Percentiles rank a stretch among this genome's conserved stretches.
phyloP scores from a whole-genome alignment of 2,329 filamentous ascomycete genomes.

The Calonectria pauciramosa region DNA sequence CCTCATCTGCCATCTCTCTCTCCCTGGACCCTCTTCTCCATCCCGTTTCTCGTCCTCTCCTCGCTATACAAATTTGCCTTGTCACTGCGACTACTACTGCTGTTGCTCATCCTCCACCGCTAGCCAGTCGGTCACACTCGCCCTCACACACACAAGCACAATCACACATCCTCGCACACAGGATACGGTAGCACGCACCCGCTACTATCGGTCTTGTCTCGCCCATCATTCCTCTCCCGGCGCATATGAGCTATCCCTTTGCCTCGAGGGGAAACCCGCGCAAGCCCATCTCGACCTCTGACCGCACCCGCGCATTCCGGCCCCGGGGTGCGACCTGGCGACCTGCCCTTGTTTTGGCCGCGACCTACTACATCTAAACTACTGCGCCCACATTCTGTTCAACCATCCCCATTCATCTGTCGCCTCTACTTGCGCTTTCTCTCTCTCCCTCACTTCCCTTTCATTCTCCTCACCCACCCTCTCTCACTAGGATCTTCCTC shows the following conservation, averaged over 20 bases:
- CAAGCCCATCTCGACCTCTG: conserved; percentile 33
- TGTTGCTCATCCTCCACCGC: neutral
- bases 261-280: conserved; percentile 39
- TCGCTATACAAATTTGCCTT: neutral
- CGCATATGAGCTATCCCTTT: conserved; percentile 49
- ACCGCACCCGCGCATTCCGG: conserved; percentile 44
- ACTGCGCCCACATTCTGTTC: conserved; percentile 33
- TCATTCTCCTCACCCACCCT: conserved; percentile 3
- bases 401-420: conserved; percentile 10
- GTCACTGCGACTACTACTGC: neutral
- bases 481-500: neutral
- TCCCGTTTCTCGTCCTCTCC: neutral
- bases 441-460: conserved; percentile 16
- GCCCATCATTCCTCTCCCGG: conserved; percentile 52
- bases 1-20: neutral
- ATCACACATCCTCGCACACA: conserved; percentile 22
- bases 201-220: conserved; percentile 48
- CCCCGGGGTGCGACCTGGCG: conserved; percentile 38
- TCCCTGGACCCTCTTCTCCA: conserved; percentile 11
- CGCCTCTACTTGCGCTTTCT: conserved; percentile 30
- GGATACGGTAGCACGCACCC: conserved; percentile 21
- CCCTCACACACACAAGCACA: conserved; percentile 12
- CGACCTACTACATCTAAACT: conserved; percentile 44
- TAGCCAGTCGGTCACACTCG: conserved; percentile 9
- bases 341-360: conserved; percentile 45